phyloP scores from a whole-genome alignment of 805 yeast species.

The Candida broadrunensis region DNA sequence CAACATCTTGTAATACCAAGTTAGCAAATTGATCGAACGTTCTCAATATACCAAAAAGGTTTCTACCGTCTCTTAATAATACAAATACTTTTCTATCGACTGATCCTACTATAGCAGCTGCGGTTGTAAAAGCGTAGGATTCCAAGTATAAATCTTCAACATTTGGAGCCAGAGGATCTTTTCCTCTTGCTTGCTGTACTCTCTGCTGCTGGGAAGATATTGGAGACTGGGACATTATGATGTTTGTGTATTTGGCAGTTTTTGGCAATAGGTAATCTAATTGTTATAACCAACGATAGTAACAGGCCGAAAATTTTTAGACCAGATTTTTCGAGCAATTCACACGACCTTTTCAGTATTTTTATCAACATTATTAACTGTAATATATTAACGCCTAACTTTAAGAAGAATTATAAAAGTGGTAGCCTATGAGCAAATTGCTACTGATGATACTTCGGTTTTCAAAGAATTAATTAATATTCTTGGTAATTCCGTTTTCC shows the following conservation, averaged over 20 bases:
- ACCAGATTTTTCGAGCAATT: no score
- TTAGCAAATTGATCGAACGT: slow-evolving; percentile 96
- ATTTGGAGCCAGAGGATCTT: slow-evolving; percentile 25
- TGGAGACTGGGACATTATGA: background rate
- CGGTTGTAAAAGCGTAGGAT: slow-evolving; percentile 80
- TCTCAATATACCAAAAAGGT: slow-evolving; percentile 82
- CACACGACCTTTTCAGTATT: no score
- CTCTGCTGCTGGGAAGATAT: background rate
- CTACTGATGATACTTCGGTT: no score
- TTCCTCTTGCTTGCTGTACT: slow-evolving; percentile 6
- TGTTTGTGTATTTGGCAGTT: background rate
- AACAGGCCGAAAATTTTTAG: no score
- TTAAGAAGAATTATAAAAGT: no score
- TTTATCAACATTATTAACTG: no score
- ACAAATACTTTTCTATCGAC: slow-evolving; percentile 83
- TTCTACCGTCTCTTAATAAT: slow-evolving; percentile 84
- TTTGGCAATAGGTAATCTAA: no score
- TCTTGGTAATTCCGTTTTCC: no score
- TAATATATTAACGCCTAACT: no score
- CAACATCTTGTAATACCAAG: slow-evolving; percentile 85
- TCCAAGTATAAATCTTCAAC: slow-evolving; percentile 64
- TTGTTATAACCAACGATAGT: no score
- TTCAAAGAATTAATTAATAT: no score
- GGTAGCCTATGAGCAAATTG: no score
- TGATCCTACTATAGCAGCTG: slow-evolving; percentile 86